Conservation (phyloP, 1,284 basidiomycete species). For the Xerocomus alliaceus region DNA sequence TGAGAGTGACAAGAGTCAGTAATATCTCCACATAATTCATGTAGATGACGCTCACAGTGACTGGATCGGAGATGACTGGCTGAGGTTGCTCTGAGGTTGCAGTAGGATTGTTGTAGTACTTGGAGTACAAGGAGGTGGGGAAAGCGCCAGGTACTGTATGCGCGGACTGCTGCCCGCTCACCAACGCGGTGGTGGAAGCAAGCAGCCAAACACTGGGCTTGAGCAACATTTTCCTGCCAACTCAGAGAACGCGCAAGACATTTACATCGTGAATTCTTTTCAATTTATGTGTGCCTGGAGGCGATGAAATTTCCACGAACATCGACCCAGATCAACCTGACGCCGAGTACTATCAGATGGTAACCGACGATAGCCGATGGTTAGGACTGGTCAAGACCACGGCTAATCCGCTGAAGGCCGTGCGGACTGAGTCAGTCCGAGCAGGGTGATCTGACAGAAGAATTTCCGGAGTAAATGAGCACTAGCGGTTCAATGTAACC, state of each 20-base stretch:
- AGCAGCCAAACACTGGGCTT: slow-evolving; percentile 9
- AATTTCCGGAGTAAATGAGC: too few species aligned
- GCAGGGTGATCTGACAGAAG: too few species aligned
- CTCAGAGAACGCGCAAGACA: neutral
- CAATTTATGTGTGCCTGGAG: slow-evolving; percentile 3
- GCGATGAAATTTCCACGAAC: slow-evolving; percentile 11
- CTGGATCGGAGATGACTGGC: slow-evolving; percentile 72
- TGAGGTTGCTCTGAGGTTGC: slow-evolving; percentile 71
- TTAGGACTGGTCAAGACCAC: too few species aligned
- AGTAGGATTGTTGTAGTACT: slow-evolving; percentile 76
- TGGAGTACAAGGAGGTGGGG: slow-evolving; percentile 65
- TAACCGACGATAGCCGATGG: neutral
- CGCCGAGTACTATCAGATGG: too few species aligned
- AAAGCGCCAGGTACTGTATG: slow-evolving; percentile 68
- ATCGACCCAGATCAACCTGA: too few species aligned
- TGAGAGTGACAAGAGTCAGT: slow-evolving; percentile 31
- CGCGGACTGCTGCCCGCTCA: slow-evolving; percentile 45
- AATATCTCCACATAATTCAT: neutral
- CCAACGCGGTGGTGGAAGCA: slow-evolving; percentile 10
- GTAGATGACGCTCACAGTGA: slow-evolving; percentile 51
- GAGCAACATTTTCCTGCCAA: slow-evolving; percentile 16
- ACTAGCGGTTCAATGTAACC: too few species aligned
- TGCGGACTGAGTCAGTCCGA: too few species aligned
- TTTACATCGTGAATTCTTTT: slow-evolving; percentile 14
- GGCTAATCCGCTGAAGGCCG: too few species aligned